phyloP scores from a whole-genome alignment of 2,329 filamentous ascomycete genomes.

The Macrophomina phaseolina region DNA sequence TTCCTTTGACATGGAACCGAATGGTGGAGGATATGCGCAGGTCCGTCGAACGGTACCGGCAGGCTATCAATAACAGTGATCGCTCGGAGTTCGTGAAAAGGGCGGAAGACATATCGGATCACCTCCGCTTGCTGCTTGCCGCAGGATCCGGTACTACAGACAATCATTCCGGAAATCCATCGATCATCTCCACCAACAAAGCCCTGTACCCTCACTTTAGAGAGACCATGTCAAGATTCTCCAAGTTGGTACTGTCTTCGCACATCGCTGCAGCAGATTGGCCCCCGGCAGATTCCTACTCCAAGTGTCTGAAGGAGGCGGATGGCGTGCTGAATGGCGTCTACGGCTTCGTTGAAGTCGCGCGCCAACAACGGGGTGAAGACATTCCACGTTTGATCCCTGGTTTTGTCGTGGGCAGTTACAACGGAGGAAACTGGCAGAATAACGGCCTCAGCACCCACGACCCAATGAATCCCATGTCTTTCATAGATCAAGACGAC shows the following conservation, averaged over 20 bases:
- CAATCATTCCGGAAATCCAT: constrained; percentile 97
- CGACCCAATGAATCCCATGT: constrained; percentile 68
- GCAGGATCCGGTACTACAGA: constrained; percentile 97
- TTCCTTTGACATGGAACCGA: constrained; percentile 84
- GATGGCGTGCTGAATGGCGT: constrained; percentile 94
- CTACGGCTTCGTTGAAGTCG: constrained; percentile 95
- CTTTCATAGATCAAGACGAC: constrained; percentile 86
- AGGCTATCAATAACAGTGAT: constrained; percentile 82
- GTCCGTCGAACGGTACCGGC: constrained; percentile 86
- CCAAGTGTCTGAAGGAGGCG: constrained; percentile 96
- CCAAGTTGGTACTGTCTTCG: constrained; percentile 96
- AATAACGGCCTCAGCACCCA: constrained; percentile 68
- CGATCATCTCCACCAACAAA: constrained; percentile 99
- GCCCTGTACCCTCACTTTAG: constrained; percentile 95
- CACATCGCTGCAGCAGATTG: constrained; percentile 97
- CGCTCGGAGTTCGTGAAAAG: constrained; percentile 89
- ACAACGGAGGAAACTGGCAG: constrained; percentile 84
- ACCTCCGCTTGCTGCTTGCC: constrained; percentile 88
- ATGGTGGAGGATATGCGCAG: constrained; percentile 92
- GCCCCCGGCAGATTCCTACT: constrained; percentile 89
- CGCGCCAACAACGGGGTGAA: constrained; percentile 89
- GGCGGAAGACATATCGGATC: constrained; percentile 98
- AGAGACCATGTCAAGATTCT: constrained; percentile 99
- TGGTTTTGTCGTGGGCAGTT: constrained; percentile 88
- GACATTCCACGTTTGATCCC: constrained; percentile 92